These are phyloP conservation scores for Tulasnella sp. DNA, from an alignment of 768 basidiomycete genomes.

Conservation along the genomic window DNA sequence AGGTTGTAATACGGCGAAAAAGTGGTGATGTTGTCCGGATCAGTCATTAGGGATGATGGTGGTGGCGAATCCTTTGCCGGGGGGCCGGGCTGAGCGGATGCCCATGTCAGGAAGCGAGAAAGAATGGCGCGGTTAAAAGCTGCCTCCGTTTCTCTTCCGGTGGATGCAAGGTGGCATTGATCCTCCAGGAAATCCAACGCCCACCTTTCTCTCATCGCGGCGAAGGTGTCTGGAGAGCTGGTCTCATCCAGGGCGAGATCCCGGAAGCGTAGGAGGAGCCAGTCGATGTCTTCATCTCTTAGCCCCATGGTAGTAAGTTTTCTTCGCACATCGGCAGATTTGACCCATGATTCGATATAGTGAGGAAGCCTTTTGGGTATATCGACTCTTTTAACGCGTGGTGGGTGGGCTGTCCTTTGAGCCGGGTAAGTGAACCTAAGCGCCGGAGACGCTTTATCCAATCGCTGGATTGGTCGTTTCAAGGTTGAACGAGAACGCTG, in stretches of 20 bases:
- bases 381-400: background rate
- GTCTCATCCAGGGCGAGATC: background rate
- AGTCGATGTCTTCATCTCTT: background rate
- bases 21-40: background rate
- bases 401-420: background rate
- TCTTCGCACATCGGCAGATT: background rate
- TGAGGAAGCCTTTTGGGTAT: background rate
- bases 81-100: conserved; percentile 5
- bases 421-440: background rate
- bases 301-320: background rate
- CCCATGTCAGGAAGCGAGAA: conserved; percentile 16
- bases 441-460: background rate
- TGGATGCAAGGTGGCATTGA: background rate
- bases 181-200: conserved; percentile 17
- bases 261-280: background rate
- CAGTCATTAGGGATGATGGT: background rate
- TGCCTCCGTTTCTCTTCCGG: background rate
- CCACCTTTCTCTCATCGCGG: background rate
- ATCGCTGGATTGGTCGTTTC: background rate
- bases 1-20: conserved; percentile 17
- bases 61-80: background rate
- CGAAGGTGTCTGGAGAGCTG: background rate
- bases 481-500: background rate
- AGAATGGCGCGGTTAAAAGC: background rate
- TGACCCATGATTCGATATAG: background rate